Percentiles rank a stretch among this genome's conserved stretches.
Evolutionary conservation across 768 basidiomycete species (phyloP).

Genomic region (Mycena vitilis): DNA sequence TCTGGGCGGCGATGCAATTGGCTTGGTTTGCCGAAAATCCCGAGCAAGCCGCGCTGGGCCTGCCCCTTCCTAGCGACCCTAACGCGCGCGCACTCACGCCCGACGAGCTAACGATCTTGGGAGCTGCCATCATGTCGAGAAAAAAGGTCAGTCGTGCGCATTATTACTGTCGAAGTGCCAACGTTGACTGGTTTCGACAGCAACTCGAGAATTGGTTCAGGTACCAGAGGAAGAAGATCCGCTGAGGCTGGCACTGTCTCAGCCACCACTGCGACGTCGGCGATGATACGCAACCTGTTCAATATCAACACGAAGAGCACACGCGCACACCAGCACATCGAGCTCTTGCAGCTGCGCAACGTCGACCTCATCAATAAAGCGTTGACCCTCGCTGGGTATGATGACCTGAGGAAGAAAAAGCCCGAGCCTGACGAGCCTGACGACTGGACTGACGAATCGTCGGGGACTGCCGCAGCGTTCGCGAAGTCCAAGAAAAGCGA

Average conservation of each 20-base stretch:
- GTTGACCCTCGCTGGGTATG: not conserved
- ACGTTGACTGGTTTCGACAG: not conserved
- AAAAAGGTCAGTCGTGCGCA: not conserved
- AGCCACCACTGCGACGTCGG: not conserved
- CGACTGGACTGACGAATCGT: not conserved
- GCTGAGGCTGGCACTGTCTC: not conserved
- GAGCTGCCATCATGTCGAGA: not conserved
- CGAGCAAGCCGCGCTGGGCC: not conserved
- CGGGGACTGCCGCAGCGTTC: not conserved
- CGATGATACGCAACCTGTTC: not conserved
- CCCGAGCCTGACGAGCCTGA: not conserved
- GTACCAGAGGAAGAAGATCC: conserved; percentile 1
- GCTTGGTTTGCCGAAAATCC: conserved; percentile 1
- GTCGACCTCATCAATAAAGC: not conserved
- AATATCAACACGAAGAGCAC: not conserved
- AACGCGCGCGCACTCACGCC: not conserved
- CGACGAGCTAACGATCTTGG: not conserved
- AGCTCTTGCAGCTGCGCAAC: conserved; percentile 19
- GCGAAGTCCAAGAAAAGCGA: not conserved
- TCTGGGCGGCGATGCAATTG: conserved; percentile 5
- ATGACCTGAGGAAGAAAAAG: not conserved
- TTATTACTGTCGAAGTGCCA: too few species aligned
- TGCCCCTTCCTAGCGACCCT: not conserved
- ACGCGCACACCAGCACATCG: conserved; percentile 15
- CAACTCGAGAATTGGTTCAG: not conserved